Percentiles rank a stretch among this genome's conserved stretches.
Evolutionary conservation across 345 rosid genomes (phyloP).

Genomic region (Iberis pinnata): DNA sequence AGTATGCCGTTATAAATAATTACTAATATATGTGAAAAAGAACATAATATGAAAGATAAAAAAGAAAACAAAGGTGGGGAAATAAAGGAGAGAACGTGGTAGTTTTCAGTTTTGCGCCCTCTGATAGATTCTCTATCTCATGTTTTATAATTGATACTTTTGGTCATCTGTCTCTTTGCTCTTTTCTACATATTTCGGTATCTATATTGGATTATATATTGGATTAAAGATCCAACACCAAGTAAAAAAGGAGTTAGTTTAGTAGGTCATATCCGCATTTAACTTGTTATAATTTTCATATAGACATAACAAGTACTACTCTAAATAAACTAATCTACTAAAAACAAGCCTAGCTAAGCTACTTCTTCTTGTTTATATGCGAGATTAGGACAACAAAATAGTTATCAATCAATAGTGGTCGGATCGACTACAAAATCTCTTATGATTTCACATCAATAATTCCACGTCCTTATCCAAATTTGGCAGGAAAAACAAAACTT

Average conservation of each 20-base stretch:
- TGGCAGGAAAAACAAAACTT: constrained; percentile 17
- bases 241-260: constrained; percentile 25
- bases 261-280: constrained; percentile 14
- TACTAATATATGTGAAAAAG: no score
- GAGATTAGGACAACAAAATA: no score
- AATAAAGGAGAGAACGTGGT: constrained; percentile 27
- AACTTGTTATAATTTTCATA: constrained; percentile 14
- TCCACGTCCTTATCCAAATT: constrained; percentile 20
- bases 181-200: constrained; percentile 6
- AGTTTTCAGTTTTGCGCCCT: constrained; percentile 28
- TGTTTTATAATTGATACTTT: constrained; percentile 19
- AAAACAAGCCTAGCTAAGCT: background rate
- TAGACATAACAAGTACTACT: background rate
- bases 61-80: constrained; percentile 12
- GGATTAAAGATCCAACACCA: constrained; percentile 19
- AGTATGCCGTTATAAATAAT: no score
- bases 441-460: no score
- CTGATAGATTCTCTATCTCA: constrained; percentile 26
- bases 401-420: background rate
- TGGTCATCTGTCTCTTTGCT: constrained; percentile 22
- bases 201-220: constrained; percentile 1
- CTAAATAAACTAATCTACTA: no score
- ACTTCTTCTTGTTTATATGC: constrained; percentile 9
- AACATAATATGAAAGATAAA: constrained; percentile 2
- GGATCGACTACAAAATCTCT: background rate